These are phyloP conservation scores for Venturia oleaginea DNA, from an alignment of 2,329 filamentous ascomycete genomes.

Conservation along the genomic window DNA sequence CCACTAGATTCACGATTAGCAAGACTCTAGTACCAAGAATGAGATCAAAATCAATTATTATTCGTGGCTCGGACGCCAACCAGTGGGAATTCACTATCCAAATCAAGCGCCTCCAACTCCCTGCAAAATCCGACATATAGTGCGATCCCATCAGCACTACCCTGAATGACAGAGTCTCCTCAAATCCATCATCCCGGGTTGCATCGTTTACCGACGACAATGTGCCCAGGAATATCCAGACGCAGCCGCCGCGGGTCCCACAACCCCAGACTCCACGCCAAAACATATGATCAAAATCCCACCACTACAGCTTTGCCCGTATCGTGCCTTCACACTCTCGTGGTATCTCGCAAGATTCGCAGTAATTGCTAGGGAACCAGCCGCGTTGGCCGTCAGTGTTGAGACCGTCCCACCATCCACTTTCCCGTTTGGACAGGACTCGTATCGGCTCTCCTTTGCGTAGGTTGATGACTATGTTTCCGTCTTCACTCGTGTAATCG, in stretches of 20 bases:
- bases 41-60: not conserved
- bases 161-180: not conserved
- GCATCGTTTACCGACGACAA: not conserved
- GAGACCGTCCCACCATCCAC: constrained; percentile 3
- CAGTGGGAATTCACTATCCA: not conserved
- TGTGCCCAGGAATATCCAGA: not conserved
- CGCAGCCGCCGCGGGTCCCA: not conserved
- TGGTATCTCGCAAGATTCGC: not conserved
- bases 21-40: not conserved
- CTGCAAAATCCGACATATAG: not conserved
- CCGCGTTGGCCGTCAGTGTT: not conserved
- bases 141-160: not conserved
- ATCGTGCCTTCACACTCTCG: not conserved
- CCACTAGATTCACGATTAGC: not conserved
- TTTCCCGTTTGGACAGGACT: not conserved
- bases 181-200: not conserved
- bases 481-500: not conserved
- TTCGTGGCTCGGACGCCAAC: not conserved
- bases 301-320: not conserved
- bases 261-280: not conserved
- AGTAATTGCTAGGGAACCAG: constrained; percentile 1
- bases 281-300: not conserved
- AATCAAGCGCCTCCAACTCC: constrained; percentile 1
- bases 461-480: not conserved
- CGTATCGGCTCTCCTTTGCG: constrained; percentile 3